Evolutionary conservation across 345 rosid genomes (phyloP).

Genomic region (Salix udensis): DNA sequence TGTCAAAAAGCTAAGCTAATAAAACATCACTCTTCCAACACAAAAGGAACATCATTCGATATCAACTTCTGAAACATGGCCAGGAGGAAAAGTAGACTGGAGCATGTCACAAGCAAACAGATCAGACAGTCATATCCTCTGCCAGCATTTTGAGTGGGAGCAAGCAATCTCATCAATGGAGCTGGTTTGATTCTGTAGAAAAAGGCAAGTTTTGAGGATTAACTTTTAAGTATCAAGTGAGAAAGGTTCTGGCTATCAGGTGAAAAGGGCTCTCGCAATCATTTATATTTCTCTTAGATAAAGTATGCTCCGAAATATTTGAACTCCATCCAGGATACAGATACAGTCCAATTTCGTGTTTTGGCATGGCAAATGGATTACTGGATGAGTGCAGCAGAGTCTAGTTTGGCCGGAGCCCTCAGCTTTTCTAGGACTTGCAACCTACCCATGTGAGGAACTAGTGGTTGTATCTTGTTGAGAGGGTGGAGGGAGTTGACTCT

Average conservation of each 20-base stretch:
- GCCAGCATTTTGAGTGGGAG: not conserved
- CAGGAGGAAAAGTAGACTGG: not conserved
- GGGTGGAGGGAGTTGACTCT: slow-evolving; percentile 51
- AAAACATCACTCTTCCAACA: not conserved
- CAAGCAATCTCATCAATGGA: not conserved
- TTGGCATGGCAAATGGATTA: slow-evolving; percentile 69
- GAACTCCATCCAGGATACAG: slow-evolving; percentile 74
- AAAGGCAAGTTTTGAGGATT: slow-evolving; percentile 10
- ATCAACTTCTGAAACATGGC: not conserved
- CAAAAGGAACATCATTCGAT: not conserved
- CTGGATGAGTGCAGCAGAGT: slow-evolving; percentile 62
- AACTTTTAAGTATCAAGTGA: slow-evolving; percentile 46
- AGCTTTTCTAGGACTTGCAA: slow-evolving; percentile 44
- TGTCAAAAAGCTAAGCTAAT: not conserved
- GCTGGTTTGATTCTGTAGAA: not conserved
- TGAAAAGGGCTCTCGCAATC: slow-evolving; percentile 52
- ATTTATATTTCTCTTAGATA: slow-evolving; percentile 46
- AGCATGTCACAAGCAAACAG: not conserved
- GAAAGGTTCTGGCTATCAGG: slow-evolving; percentile 65
- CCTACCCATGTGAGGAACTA: slow-evolving; percentile 54
- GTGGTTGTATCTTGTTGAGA: slow-evolving; percentile 53
- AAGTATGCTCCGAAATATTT: slow-evolving; percentile 46
- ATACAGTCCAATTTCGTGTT: slow-evolving; percentile 55
- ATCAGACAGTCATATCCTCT: not conserved
- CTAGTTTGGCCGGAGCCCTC: slow-evolving; percentile 38